Evolutionary conservation across 129 eudicot genomes (phyloP).

Genomic region (Tagetes patula): DNA sequence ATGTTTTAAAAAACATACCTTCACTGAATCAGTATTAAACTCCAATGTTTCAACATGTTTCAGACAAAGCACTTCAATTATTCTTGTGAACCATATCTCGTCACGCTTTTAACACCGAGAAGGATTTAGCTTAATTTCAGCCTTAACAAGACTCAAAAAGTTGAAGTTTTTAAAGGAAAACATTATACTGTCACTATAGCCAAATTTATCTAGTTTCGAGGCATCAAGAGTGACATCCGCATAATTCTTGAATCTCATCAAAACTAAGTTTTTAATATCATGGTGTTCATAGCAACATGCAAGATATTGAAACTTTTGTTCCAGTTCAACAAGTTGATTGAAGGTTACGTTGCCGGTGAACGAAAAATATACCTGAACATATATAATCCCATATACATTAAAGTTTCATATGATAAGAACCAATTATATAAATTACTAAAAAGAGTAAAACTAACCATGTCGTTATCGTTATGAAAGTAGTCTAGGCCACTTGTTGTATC

Average conservation of each 20-base stretch:
- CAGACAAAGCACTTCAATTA: neutral
- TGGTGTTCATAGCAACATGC: slow-evolving; percentile 11
- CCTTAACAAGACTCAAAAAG: neutral
- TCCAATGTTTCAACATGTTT: neutral
- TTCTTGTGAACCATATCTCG: neutral
- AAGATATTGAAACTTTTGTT: neutral
- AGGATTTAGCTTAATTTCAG: neutral
- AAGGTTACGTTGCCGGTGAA: too few species aligned
- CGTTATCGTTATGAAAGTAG: too few species aligned
- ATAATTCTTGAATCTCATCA: neutral
- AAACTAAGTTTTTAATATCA: slow-evolving; percentile 14
- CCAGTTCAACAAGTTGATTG: neutral
- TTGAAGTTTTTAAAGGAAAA: neutral
- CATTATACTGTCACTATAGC: neutral
- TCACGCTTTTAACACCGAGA: neutral
- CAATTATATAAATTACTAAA: too few species aligned
- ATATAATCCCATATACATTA: too few species aligned
- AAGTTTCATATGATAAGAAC: too few species aligned
- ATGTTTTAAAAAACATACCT: slow-evolving; percentile 10
- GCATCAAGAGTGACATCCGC: neutral
- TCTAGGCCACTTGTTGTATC: too few species aligned
- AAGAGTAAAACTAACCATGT: too few species aligned
- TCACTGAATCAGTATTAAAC: neutral
- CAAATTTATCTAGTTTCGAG: neutral
- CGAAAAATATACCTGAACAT: too few species aligned